Evolutionary conservation across 176 grass and related monocot genomes (phyloP), one percentile per base, ranked within the genome.

Genomic region (Aegilops longissima): DNA sequence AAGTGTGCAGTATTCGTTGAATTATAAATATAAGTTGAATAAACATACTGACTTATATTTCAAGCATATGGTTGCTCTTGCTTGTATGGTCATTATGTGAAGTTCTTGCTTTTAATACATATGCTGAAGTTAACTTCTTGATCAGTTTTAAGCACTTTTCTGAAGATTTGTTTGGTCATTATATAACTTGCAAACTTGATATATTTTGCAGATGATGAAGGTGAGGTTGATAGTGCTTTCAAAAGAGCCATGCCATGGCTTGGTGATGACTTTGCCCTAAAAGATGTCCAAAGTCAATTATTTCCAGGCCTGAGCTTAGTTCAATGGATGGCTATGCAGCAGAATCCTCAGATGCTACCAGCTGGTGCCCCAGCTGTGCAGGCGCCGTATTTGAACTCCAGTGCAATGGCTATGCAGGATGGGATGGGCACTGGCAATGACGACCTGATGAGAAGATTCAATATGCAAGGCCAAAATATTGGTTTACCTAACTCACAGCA

Each of bases 241-340:
- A 93, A 89, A 87, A 93, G 92, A 85, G 94, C 92, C 17, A 97
- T 99, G 87, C 97, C 97, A 61, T 99, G 89, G 94, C 87, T 94
- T 87, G 92, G 85, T 61, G 97, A 99, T 56, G 94, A 99, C 39
- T 91, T 94, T 52, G 87, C 90, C n/a, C 81, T 99, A 54, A 99
- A 97, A 90, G 97, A 99, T 86, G 84, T 91, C 76, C 94, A 94
- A 83, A 94, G 76, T 82, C 68, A 94, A 80, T 82, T 99, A 72
- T 95, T 97, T 93, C 94, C 94, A 39, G 97, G 97, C 21, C 78
- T 99, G 54, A 99, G 58, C 76, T 83, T 99, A 21, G 97, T 94
- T 76, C 94, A 99, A 59, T 99, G 97, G 97, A 99, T 99, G 97
- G 84, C 97, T 62, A 94, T 99, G 97, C 97, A 99, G 62, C 97